These are phyloP conservation scores for Thermochaetoides dissita DNA, from an alignment of 2,329 filamentous ascomycete species.

Conservation along the genomic window DNA sequence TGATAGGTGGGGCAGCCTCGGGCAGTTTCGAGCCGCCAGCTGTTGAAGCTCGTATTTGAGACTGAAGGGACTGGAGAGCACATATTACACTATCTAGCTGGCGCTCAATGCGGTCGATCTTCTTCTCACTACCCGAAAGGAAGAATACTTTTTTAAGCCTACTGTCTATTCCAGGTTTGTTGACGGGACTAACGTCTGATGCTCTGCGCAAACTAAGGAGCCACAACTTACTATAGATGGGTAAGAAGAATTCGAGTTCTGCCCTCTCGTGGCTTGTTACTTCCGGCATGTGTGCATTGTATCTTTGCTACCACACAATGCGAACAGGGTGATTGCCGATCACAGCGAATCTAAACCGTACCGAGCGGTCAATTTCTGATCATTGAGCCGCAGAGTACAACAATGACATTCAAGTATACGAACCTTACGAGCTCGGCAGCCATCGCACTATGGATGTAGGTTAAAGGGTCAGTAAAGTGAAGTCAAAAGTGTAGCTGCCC, in stretches of 20 bases:
- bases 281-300: conserved; percentile 22
- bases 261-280: conserved; percentile 21
- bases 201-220: not conserved
- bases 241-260: conserved; percentile 24
- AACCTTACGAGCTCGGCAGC: conserved; percentile 12
- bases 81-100: conserved; percentile 22
- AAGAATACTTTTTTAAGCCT: not conserved
- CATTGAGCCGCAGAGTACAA: not conserved
- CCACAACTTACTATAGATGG: conserved; percentile 23
- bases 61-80: conserved; percentile 22
- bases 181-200: no score
- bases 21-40: not conserved
- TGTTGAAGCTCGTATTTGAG: not conserved
- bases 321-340: conserved; percentile 24
- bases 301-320: conserved; percentile 25
- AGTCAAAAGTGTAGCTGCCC: no score
- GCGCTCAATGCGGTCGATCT: conserved; percentile 25
- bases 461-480: no score
- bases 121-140: conserved; percentile 19
- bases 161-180: no score
- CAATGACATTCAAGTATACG: not conserved
- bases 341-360: conserved; percentile 20
- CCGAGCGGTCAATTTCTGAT: not conserved
- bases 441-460: conserved; percentile 8
- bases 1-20: conserved; percentile 4